A percentile compares a stretch with the other conserved stretches of the same genome.
Conservation (phyloP, 2,329 filamentous ascomycete species). For the Penicillium sp. region DNA sequence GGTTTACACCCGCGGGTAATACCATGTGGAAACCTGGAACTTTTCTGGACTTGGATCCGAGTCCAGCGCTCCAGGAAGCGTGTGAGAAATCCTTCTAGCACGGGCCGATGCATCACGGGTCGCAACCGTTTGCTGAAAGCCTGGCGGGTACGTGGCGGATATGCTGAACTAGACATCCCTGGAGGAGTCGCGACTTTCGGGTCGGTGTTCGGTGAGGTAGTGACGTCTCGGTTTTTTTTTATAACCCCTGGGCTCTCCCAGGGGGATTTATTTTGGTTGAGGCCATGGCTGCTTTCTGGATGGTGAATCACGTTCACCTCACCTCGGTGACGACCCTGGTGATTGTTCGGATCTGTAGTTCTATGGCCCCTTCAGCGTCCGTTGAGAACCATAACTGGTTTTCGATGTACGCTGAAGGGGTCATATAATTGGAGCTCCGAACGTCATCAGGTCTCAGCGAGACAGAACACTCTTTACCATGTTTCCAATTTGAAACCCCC, state of each 20-base stretch:
- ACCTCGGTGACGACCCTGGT: not conserved
- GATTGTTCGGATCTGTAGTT: not conserved
- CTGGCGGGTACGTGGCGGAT: not conserved
- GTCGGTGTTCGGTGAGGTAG: not conserved
- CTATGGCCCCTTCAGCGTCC: constrained; percentile 13
- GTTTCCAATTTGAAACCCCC: not conserved
- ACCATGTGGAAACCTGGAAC: not conserved
- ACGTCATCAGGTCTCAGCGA: not conserved
- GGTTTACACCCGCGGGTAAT: not conserved
- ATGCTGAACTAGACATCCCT: not conserved
- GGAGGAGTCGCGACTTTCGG: not conserved
- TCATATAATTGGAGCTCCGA: not conserved
- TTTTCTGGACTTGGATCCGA: not conserved
- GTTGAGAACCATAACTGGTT: constrained; percentile 4
- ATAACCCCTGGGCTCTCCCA: not conserved
- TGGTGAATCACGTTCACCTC: no score
- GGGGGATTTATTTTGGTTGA: not conserved
- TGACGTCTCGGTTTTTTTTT: not conserved
- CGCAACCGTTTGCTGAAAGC: not conserved
- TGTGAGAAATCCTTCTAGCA: not conserved
- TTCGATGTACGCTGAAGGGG: constrained; percentile 14
- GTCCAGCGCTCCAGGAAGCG: not conserved
- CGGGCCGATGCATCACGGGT: not conserved
- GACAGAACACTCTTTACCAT: not conserved
- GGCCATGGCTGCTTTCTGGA: not conserved